Conservation (phyloP, 192 early-diverging fungal genomes). For the Mortierella hygrophila region DNA sequence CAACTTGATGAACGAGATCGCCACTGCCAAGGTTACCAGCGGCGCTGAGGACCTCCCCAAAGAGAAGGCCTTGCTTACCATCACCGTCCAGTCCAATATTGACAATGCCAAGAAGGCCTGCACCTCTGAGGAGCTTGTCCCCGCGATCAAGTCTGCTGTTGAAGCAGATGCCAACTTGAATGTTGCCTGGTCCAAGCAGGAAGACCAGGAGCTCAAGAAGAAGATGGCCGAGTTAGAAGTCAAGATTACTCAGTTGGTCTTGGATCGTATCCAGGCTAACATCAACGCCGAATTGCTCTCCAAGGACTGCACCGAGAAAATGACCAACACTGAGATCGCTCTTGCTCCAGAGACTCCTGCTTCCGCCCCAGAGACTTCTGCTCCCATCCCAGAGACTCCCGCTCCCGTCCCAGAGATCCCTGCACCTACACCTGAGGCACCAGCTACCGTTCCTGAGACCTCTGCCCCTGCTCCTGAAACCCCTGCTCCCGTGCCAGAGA, state of each 20-base stretch:
- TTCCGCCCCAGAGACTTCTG: conserved; percentile 6
- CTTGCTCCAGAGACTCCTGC: conserved; percentile 1
- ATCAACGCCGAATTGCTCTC: conserved; percentile 34
- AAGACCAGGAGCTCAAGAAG: conserved; percentile 23
- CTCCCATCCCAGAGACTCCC: not conserved
- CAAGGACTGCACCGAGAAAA: conserved; percentile 52
- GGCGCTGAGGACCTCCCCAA: conserved; percentile 19
- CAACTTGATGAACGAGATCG: conserved; percentile 9
- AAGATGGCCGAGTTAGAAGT: conserved; percentile 16
- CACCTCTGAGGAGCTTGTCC: conserved; percentile 16
- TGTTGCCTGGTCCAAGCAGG: conserved; percentile 26
- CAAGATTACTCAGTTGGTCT: conserved; percentile 2
- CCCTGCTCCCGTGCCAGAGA: not conserved
- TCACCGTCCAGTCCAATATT: conserved; percentile 20
- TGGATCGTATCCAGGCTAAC: conserved; percentile 21
- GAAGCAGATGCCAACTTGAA: conserved; percentile 6
- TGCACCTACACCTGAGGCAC: not conserved
- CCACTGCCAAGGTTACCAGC: conserved; percentile 19
- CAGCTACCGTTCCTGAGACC: conserved; percentile 2
- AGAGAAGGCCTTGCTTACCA: conserved; percentile 13
- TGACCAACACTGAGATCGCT: conserved; percentile 39
- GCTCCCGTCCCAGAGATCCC: not conserved
- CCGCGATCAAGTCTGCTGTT: conserved; percentile 19
- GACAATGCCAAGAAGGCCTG: conserved; percentile 35
- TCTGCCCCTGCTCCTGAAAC: not conserved